Base-by-base conservation (phyloP, 805 yeast genomes). In the Cyberlindnera euphorbiae region DNA sequence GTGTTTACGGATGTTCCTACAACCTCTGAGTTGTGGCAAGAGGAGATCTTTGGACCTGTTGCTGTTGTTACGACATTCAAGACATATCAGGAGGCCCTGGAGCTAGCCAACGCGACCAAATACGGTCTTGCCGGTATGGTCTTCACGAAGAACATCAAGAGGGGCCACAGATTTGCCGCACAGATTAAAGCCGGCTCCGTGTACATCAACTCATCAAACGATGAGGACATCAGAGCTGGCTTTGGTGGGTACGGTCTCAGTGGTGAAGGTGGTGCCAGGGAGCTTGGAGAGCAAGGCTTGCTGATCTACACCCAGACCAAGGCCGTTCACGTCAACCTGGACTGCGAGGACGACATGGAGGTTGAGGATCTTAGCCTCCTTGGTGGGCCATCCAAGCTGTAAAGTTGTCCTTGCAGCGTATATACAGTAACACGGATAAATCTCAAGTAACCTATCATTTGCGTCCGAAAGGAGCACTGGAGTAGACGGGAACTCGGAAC, bases 31-130 rank as follows among this genome's bases (percentile, higher is more conserved):
- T 74, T 86, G 33, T 82, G 79, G 39, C 69, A 70, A 46, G 95
- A 86, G 60, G 95, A 86, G 62, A 84, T 86, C 40, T 86, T 86
- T 59, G 95, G 95, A 14, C 95, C 95, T 12, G 95, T 86, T 23
- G 86, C 80, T 17, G 68, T 77, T 7, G 67, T 82, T 24, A 75
- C 80, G 39, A 75, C 73, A 59, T 86, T 86, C 63, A 55, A 64
- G 25, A 64, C 77, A 21, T 82, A 77, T 46, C 81, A 75, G 33
- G 89, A 85, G 45, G 95, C 77, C 5, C 45, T 86, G 18, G 63
- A 59, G 43, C 69, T 68, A 41, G 94, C 94, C 47, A 86, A 86
- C 59, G 75, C 73, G 49, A 71, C 87, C 9, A 70, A 69, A 35
- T 86, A 84, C 55, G 95, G 95, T 6, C 73, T 86, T 38, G 95